These are phyloP conservation scores for Termitomyces sp. DNA, from an alignment of 768 basidiomycete species.

Conservation along the genomic window DNA sequence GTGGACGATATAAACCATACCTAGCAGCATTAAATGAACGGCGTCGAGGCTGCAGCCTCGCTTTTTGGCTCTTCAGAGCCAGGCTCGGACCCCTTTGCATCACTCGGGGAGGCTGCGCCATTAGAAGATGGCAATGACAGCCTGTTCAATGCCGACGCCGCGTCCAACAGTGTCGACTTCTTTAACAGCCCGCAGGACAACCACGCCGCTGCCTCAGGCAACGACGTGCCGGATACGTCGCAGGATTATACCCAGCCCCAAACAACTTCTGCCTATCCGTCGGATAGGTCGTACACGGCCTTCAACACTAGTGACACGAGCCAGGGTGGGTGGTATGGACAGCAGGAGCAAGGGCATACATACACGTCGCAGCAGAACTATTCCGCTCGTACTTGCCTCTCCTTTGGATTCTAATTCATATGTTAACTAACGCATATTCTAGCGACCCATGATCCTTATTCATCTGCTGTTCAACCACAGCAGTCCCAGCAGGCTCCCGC, in stretches of 20 bases:
- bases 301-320: conserved; percentile 4
- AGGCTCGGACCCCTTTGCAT: conserved; percentile 60
- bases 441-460: conserved; percentile 10
- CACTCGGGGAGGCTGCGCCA: conserved; percentile 34
- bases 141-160: conserved; percentile 12
- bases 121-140: conserved; percentile 21
- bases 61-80: conserved; percentile 72
- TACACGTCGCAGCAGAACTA: conserved; percentile 19
- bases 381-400: conserved; percentile 5
- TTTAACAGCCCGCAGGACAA: conserved; percentile 1
- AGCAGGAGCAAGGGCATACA: conserved; percentile 20
- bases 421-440: not conserved
- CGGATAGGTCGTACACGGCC: conserved; percentile 4
- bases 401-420: not conserved
- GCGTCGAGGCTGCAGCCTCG: conserved; percentile 75
- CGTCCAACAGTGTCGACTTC: conserved; percentile 8
- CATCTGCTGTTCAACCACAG: conserved; percentile 3
- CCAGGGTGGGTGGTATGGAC: conserved; percentile 28
- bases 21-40: conserved; percentile 40
- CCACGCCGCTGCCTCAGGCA: not conserved
- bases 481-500: not conserved
- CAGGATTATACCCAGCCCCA: conserved; percentile 20
- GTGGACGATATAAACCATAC: conserved; percentile 3
- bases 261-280: conserved; percentile 7
- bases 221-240: conserved; percentile 9